Conservation (phyloP, 805 yeast species). For the Tetrapisispora fleetii region DNA sequence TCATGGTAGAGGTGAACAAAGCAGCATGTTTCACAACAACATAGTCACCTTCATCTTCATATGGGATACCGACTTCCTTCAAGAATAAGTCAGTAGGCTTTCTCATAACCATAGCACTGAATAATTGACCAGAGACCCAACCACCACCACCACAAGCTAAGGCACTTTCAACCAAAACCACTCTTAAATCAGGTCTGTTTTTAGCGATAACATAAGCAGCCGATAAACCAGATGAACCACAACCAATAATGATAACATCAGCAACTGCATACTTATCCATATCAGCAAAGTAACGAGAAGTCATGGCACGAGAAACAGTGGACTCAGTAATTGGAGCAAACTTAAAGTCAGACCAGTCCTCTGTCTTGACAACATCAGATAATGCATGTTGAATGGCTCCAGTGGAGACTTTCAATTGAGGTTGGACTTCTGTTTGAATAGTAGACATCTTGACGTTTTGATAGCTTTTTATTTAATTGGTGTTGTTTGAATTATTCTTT, state of each 20-base stretch:
- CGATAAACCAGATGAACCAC: slow-evolving; percentile 67
- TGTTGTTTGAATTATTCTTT: too few species aligned
- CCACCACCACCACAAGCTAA: slow-evolving; percentile 79
- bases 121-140: slow-evolving; percentile 68
- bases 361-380: slow-evolving; percentile 24
- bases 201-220: slow-evolving; percentile 68
- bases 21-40: slow-evolving; percentile 79
- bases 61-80: slow-evolving; percentile 51
- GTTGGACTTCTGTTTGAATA: neutral
- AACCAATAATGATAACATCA: slow-evolving; percentile 68
- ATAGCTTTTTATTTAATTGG: too few species aligned
- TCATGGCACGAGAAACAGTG: slow-evolving; percentile 74
- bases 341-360: slow-evolving; percentile 57
- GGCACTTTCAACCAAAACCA: slow-evolving; percentile 63
- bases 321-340: slow-evolving; percentile 71
- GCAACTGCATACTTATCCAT: slow-evolving; percentile 66
- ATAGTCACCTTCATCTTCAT: slow-evolving; percentile 72
- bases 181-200: slow-evolving; percentile 65
- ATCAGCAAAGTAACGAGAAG: slow-evolving; percentile 61
- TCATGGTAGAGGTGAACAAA: slow-evolving; percentile 58
- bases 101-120: slow-evolving; percentile 70
- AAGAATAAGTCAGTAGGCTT: slow-evolving; percentile 68
- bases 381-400: slow-evolving; percentile 20
- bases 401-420: slow-evolving; percentile 8
- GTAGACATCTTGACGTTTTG: neutral